phyloP scores from a whole-genome alignment of 495 filamentous ascomycete species.

The Acidomyces sp. region DNA sequence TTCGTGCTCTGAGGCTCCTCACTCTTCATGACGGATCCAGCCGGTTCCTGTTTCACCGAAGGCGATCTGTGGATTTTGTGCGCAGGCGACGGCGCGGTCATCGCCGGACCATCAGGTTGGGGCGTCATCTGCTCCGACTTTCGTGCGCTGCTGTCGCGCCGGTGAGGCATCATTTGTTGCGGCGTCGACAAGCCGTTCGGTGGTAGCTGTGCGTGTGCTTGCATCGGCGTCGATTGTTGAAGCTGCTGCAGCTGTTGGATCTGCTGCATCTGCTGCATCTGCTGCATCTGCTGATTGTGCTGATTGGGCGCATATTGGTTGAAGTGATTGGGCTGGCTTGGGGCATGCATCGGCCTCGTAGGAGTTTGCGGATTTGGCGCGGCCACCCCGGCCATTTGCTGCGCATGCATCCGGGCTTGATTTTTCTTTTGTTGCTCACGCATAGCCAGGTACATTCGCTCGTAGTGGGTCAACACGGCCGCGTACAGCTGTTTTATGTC shows the following conservation, averaged over 20 bases:
- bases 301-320: conserved; percentile 11
- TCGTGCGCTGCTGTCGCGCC: conserved; percentile 15
- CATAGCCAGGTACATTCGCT: conserved; percentile 10
- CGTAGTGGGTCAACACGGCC: conserved; percentile 31
- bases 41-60: conserved; percentile 11
- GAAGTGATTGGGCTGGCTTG: conserved; percentile 14
- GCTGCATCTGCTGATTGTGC: conserved; percentile 28
- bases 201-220: conserved; percentile 24
- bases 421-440: conserved; percentile 33
- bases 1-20: conserved; percentile 18
- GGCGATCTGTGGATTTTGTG: conserved; percentile 12
- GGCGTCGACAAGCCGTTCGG: conserved; percentile 23
- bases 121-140: conserved; percentile 14
- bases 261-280: conserved; percentile 17
- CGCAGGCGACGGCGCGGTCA: conserved; percentile 14
- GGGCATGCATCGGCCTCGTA: conserved; percentile 36
- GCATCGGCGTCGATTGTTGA: conserved; percentile 20
- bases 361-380: conserved; percentile 32
- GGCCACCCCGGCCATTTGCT: conserved; percentile 30
- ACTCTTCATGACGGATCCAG: conserved; percentile 10
- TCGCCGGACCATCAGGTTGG: conserved; percentile 2
- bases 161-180: conserved; percentile 17
- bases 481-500: conserved; percentile 62
- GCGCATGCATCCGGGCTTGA: conserved; percentile 32
- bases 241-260: conserved; percentile 26